phyloP scores from a whole-genome alignment of 768 basidiomycete species.

The Lactarius vividus region DNA sequence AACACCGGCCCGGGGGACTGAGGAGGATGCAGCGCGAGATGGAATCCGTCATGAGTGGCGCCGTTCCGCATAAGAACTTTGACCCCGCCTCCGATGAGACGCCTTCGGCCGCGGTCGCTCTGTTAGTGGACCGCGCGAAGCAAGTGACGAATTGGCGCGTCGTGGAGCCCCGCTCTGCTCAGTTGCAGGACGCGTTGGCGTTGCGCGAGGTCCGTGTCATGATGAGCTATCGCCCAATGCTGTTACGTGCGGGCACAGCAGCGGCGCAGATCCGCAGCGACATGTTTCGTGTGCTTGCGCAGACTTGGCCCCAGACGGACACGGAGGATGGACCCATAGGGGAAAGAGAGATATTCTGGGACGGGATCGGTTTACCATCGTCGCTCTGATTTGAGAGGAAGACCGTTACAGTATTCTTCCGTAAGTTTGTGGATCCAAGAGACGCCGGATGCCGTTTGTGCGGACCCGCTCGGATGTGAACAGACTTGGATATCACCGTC shows the following conservation, averaged over 20 bases:
- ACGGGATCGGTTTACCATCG: background rate
- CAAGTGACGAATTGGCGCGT: background rate
- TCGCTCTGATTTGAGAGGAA: background rate
- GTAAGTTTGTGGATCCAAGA: too few species aligned
- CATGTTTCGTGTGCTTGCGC: background rate
- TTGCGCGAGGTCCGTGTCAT: slow-evolving; percentile 6
- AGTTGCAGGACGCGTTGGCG: background rate
- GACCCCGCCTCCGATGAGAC: background rate
- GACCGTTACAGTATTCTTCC: too few species aligned
- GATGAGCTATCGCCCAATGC: slow-evolving; percentile 5
- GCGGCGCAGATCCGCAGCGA: background rate
- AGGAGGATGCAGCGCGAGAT: slow-evolving; percentile 5
- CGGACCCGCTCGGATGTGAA: background rate
- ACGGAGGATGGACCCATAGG: background rate
- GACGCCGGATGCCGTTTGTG: too few species aligned
- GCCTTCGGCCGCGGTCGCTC: background rate
- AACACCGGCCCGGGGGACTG: background rate
- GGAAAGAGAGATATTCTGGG: slow-evolving; percentile 11
- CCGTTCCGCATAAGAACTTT: slow-evolving; percentile 2
- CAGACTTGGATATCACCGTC: background rate
- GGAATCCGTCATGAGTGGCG: background rate
- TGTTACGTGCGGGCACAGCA: background rate
- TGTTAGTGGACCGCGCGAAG: background rate
- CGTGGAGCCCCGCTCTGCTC: background rate
- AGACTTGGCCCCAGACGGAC: too few species aligned